Conservation (phyloP, 1,284 basidiomycete species). For the Moesziomyces parantarcticus region DNA sequence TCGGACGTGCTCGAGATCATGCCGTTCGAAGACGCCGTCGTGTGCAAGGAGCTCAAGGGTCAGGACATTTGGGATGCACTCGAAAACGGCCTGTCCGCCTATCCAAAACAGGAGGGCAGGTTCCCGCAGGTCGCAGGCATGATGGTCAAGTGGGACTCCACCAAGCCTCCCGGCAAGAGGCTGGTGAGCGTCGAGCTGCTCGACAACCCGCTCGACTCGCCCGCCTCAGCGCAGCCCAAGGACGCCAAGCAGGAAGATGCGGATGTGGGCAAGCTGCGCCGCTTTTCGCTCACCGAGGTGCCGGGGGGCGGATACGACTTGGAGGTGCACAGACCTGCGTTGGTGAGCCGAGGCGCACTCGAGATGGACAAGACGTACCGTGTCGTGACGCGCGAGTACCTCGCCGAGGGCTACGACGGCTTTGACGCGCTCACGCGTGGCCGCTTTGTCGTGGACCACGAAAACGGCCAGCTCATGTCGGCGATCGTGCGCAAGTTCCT, state of each 20-base stretch:
- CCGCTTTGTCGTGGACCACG: conserved; percentile 82
- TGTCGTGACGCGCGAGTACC: conserved; percentile 80
- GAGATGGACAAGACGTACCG: conserved; percentile 72
- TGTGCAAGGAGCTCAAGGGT: conserved; percentile 85
- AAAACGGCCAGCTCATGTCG: conserved; percentile 83
- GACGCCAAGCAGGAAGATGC: conserved; percentile 8
- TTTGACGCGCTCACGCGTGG: conserved; percentile 78
- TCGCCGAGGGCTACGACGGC: conserved; percentile 79
- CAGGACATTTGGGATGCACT: conserved; percentile 82
- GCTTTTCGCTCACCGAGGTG: conserved; percentile 33
- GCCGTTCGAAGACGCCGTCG: conserved; percentile 84
- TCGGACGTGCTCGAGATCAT: conserved; percentile 87
- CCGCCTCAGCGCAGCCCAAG: conserved; percentile 1
- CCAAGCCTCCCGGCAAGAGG: conserved; percentile 66
- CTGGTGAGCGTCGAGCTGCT: conserved; percentile 55
- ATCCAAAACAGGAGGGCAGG: conserved; percentile 91
- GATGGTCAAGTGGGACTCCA: conserved; percentile 86
- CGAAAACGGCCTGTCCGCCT: conserved; percentile 80
- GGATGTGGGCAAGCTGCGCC: conserved; percentile 20
- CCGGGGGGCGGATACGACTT: conserved; percentile 34
- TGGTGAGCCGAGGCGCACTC: conserved; percentile 40
- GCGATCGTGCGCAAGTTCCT: conserved; percentile 85
- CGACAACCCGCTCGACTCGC: conserved; percentile 39
- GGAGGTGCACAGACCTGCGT: conserved; percentile 45
- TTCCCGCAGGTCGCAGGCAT: conserved; percentile 91